These are phyloP conservation scores for Psilocybe cubensis DNA, from an alignment of 768 basidiomycete species.

Conservation along the genomic window DNA sequence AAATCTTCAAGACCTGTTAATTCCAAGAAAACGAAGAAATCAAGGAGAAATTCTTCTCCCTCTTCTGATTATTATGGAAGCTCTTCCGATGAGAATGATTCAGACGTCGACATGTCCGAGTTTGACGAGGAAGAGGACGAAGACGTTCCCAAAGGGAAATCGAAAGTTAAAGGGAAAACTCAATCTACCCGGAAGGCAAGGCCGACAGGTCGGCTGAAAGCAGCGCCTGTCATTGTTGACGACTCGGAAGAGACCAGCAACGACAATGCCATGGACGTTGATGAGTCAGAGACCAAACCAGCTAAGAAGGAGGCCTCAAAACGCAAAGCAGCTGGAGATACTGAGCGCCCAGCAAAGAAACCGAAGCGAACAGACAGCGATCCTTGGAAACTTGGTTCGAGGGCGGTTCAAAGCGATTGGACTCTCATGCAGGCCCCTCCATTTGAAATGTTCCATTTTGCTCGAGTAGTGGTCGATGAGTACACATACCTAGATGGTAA, in stretches of 20 bases:
- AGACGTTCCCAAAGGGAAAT: constrained; percentile 26
- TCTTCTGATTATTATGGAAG: constrained; percentile 48
- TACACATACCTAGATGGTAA: constrained; percentile 91
- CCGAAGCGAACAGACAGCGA: constrained; percentile 69
- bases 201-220: constrained; percentile 18
- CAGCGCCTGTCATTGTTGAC: constrained; percentile 18
- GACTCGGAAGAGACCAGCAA: constrained; percentile 25
- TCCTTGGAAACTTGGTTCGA: constrained; percentile 75
- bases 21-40: constrained; percentile 19
- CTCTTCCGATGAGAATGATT: constrained; percentile 35
- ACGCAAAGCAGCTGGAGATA: constrained; percentile 40
- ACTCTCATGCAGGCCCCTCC: constrained; percentile 81
- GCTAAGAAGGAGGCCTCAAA: constrained; percentile 40
- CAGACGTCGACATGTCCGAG: constrained; percentile 35
- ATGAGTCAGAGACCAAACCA: constrained; percentile 38
- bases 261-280: constrained; percentile 59
- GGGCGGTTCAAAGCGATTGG: constrained; percentile 72
- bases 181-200: constrained; percentile 29
- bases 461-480: constrained; percentile 90
- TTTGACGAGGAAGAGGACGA: constrained; percentile 30
- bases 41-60: constrained; percentile 26
- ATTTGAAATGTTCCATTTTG: constrained; percentile 91
- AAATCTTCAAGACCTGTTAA: constrained; percentile 15
- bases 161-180: constrained; percentile 32
- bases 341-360: constrained; percentile 52